phyloP scores from a whole-genome alignment of 345 rosid genomes.

The Corymbia maculata region DNA sequence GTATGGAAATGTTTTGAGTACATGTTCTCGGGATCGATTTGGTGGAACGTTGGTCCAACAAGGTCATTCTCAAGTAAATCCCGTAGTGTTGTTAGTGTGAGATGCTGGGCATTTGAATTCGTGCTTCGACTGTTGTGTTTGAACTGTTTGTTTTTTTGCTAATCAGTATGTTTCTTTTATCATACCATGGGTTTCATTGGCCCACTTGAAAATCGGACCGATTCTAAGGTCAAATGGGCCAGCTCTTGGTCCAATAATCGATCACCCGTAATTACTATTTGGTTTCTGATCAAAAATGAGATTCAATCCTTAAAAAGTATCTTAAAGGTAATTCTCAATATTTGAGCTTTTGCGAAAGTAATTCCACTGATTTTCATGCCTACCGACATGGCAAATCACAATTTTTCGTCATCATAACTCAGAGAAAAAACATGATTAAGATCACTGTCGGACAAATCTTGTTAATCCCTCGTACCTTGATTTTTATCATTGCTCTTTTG shows the following conservation, averaged over 20 bases:
- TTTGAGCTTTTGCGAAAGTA: background rate
- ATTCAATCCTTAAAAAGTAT: background rate
- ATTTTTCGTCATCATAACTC: background rate
- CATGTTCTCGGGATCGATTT: too few species aligned
- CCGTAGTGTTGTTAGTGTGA: too few species aligned
- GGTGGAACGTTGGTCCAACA: too few species aligned
- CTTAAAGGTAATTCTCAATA: background rate
- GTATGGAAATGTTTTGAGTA: too few species aligned
- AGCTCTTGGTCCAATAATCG: too few species aligned
- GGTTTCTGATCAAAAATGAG: background rate
- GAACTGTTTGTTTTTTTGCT: too few species aligned
- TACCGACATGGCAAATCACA: background rate
- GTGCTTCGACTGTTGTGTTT: rapidly evolving
- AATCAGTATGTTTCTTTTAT: too few species aligned
- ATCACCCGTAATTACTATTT: background rate
- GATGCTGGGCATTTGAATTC: too few species aligned
- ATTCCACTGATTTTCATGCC: background rate
- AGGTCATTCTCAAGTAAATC: too few species aligned
- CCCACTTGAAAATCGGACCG: rapidly evolving
- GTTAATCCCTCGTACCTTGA: background rate
- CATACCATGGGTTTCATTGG: rapidly evolving
- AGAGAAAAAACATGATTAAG: background rate
- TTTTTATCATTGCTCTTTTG: background rate
- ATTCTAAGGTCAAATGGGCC: too few species aligned
- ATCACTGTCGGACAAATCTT: background rate